These are phyloP conservation scores for Cercophora newfieldiana DNA, from an alignment of 495 filamentous ascomycete species.

Conservation along the genomic window DNA sequence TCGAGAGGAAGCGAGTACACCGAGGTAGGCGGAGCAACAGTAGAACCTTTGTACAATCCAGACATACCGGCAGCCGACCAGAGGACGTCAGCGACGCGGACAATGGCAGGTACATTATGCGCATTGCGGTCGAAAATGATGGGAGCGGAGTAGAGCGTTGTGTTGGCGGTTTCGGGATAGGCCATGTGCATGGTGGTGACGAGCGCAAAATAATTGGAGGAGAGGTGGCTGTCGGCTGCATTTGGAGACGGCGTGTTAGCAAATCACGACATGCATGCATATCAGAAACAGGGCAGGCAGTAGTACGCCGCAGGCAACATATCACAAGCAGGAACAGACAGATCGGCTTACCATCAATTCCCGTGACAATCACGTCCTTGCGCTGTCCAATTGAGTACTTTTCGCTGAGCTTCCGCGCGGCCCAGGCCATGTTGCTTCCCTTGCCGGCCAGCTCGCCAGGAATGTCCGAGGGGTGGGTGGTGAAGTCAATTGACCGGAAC, in stretches of 20 bases:
- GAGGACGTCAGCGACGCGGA: slow-evolving; percentile 66
- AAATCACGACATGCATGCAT: slow-evolving; percentile 26
- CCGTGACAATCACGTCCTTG: slow-evolving; percentile 64
- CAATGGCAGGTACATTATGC: slow-evolving; percentile 62
- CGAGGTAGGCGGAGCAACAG: slow-evolving; percentile 65
- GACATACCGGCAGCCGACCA: slow-evolving; percentile 68
- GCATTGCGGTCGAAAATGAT: slow-evolving; percentile 73
- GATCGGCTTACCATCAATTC: slow-evolving; percentile 63
- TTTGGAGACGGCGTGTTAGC: slow-evolving; percentile 25
- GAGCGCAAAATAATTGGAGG: slow-evolving; percentile 61
- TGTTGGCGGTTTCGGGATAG: slow-evolving; percentile 54
- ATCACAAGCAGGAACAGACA: slow-evolving; percentile 12
- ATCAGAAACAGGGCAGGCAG: slow-evolving; percentile 9
- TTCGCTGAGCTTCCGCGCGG: slow-evolving; percentile 60
- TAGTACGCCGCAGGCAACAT: slow-evolving; percentile 1
- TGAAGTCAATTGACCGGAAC: slow-evolving; percentile 61
- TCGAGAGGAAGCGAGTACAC: slow-evolving; percentile 67
- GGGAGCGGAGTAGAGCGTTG: slow-evolving; percentile 64
- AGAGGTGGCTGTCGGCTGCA: slow-evolving; percentile 68
- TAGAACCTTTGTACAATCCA: slow-evolving; percentile 59
- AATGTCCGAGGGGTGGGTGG: slow-evolving; percentile 61
- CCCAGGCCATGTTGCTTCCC: slow-evolving; percentile 68
- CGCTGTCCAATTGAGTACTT: slow-evolving; percentile 50
- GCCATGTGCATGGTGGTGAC: slow-evolving; percentile 59
- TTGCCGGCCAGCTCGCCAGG: slow-evolving; percentile 65